Conservation (phyloP, 2,329 filamentous ascomycete species). For the Aspergillus sp. region DNA sequence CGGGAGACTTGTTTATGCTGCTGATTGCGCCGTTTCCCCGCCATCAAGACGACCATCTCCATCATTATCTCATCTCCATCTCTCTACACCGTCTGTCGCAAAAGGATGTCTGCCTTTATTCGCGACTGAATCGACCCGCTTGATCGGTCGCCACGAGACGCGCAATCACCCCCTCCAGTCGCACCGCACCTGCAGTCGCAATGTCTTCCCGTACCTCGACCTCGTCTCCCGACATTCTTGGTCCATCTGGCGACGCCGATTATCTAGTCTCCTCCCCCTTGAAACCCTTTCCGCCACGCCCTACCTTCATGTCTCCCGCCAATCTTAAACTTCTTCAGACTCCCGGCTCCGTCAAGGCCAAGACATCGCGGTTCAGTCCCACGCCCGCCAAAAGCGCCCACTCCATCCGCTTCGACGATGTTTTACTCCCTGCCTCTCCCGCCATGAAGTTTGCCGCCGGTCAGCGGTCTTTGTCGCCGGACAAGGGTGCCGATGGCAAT, state of each 20-base stretch:
- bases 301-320: slow-evolving; percentile 39
- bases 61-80: not conserved
- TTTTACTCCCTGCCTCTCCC: slow-evolving; percentile 40
- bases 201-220: slow-evolving; percentile 36
- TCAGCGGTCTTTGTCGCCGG: slow-evolving; percentile 34
- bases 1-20: slow-evolving; percentile 36
- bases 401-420: slow-evolving; percentile 42
- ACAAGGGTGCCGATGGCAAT: slow-evolving; percentile 39
- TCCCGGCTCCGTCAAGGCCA: slow-evolving; percentile 24
- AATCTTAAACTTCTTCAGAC: slow-evolving; percentile 30
- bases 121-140: not conserved
- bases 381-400: slow-evolving; percentile 37
- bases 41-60: not conserved
- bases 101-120: too few species aligned
- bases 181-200: slow-evolving; percentile 18
- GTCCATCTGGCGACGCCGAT: slow-evolving; percentile 40
- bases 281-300: slow-evolving; percentile 37
- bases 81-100: too few species aligned
- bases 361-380: slow-evolving; percentile 32
- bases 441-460: slow-evolving; percentile 28
- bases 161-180: slow-evolving; percentile 7
- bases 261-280: slow-evolving; percentile 43
- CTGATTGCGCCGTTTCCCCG: slow-evolving; percentile 8
- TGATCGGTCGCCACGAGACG: slow-evolving; percentile 1
- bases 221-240: slow-evolving; percentile 44